Conservation (phyloP, 2,329 filamentous ascomycete genomes). For the Neopestalotiopsis sp. region DNA sequence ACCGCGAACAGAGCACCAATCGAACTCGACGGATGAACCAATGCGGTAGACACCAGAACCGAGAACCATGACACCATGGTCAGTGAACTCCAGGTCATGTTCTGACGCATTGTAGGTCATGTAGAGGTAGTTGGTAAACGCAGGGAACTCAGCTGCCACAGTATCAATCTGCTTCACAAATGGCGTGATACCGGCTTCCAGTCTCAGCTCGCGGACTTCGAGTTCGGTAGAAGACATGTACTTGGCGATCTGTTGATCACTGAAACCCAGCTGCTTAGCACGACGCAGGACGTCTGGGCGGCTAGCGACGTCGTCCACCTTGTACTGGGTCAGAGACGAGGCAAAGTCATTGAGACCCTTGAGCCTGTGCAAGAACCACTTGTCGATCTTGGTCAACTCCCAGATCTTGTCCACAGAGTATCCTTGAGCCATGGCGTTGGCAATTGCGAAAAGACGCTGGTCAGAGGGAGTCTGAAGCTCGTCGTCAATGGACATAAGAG, state of each 20-base stretch:
- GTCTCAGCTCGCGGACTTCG: constrained; percentile 80
- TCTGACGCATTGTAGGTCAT: constrained; percentile 92
- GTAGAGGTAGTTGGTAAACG: constrained; percentile 94
- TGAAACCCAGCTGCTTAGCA: constrained; percentile 94
- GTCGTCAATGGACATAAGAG: constrained; percentile 93
- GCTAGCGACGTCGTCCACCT: constrained; percentile 66
- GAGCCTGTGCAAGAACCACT: constrained; percentile 94
- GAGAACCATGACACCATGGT: constrained; percentile 94
- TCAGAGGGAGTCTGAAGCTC: constrained; percentile 97
- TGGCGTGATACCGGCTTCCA: constrained; percentile 86
- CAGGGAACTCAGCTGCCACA: constrained; percentile 94
- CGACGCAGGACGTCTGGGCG: constrained; percentile 72
- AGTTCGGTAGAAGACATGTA: constrained; percentile 96
- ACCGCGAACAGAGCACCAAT: constrained; percentile 96
- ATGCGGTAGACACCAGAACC: constrained; percentile 97
- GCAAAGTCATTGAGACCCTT: constrained; percentile 91
- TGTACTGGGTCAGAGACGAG: constrained; percentile 75
- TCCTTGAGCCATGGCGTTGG: constrained; percentile 93
- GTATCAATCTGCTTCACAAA: constrained; percentile 99
- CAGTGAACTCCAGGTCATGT: constrained; percentile 82
- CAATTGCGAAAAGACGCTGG: constrained; percentile 95
- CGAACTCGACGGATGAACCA: constrained; percentile 96
- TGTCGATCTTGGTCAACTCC: constrained; percentile 98
- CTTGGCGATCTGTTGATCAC: constrained; percentile 88
- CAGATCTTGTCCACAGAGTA: constrained; percentile 97